These are phyloP conservation scores for Aschersonia sp. DNA, from an alignment of 2,329 filamentous ascomycete species.

Conservation along the genomic window DNA sequence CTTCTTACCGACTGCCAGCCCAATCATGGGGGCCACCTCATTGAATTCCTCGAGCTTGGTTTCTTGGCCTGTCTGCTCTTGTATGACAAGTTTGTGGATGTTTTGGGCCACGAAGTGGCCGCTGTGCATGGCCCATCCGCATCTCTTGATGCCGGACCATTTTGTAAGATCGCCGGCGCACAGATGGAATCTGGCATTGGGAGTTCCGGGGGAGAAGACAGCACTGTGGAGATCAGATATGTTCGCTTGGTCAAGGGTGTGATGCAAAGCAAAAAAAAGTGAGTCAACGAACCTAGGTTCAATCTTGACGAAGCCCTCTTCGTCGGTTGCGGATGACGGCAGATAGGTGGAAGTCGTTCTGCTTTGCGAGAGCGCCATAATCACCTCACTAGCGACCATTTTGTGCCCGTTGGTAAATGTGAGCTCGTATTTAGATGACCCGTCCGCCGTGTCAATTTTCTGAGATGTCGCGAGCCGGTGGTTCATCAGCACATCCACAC, in stretches of 20 bases:
- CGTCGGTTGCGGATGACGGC: slow-evolving; percentile 40
- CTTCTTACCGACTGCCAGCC: slow-evolving; percentile 55
- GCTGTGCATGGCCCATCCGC: slow-evolving; percentile 61
- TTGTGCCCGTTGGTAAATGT: slow-evolving; percentile 45
- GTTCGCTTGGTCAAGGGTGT: neutral
- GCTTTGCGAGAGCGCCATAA: slow-evolving; percentile 54
- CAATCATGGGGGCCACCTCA: slow-evolving; percentile 51
- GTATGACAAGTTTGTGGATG: slow-evolving; percentile 46
- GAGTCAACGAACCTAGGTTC: slow-evolving; percentile 29
- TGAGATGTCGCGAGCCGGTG: slow-evolving; percentile 38
- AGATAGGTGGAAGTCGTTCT: slow-evolving; percentile 49
- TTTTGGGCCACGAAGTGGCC: slow-evolving; percentile 54
- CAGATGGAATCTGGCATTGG: slow-evolving; percentile 48
- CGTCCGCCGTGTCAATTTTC: slow-evolving; percentile 29
- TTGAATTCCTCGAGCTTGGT: slow-evolving; percentile 34
- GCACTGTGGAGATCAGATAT: neutral
- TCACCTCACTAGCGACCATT: slow-evolving; percentile 47
- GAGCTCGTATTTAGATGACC: slow-evolving; percentile 27
- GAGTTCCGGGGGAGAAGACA: slow-evolving; percentile 31
- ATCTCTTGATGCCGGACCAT: slow-evolving; percentile 71
- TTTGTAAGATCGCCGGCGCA: slow-evolving; percentile 53
- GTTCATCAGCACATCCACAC: slow-evolving; percentile 50
- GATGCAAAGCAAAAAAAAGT: neutral
- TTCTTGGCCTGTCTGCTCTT: slow-evolving; percentile 19
- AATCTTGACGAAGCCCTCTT: slow-evolving; percentile 52